These are phyloP conservation scores for Elongisporangium prolatum DNA, from an alignment of 352 stramenopile genomes.

Conservation along the genomic window DNA sequence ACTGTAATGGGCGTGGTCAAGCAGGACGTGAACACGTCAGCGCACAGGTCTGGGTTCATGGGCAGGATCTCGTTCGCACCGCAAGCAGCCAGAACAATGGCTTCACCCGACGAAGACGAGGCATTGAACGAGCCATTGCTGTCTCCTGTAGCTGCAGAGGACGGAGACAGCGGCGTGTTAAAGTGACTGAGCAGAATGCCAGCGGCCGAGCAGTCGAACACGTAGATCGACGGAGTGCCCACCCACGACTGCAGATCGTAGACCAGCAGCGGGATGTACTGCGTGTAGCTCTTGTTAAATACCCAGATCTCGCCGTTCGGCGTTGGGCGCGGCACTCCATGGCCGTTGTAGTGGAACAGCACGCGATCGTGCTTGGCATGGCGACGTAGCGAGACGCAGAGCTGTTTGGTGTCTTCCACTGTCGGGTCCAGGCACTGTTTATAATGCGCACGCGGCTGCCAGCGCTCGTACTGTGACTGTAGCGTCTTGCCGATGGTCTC, in stretches of 20 bases:
- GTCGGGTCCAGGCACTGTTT: constrained; percentile 95
- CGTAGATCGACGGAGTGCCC: constrained; percentile 92
- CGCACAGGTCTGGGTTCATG: constrained; percentile 95
- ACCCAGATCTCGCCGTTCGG: constrained; percentile 99
- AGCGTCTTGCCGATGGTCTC: constrained; percentile 95
- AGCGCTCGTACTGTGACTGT: constrained; percentile 95
- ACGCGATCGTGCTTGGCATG: constrained; percentile 93
- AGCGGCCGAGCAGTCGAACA: constrained; percentile 97
- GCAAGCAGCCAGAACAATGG: constrained; percentile 96
- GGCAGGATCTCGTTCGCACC: constrained; percentile 93
- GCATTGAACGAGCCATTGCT: constrained; percentile 9
- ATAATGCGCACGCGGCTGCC: constrained; percentile 94
- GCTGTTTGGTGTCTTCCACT: constrained; percentile 92
- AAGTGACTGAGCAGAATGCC: constrained; percentile 96
- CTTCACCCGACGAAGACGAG: constrained; percentile 61
- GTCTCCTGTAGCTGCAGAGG: constrained; percentile 13
- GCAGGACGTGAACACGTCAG: constrained; percentile 99
- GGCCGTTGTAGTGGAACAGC: constrained; percentile 99
- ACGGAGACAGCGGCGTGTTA: constrained; percentile 21
- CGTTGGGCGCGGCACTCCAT: constrained; percentile 97
- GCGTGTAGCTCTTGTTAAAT: constrained; percentile 99
- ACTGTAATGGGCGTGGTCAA: constrained; percentile 99
- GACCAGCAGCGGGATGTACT: constrained; percentile 98
- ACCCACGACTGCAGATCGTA: constrained; percentile 95
- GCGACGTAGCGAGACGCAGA: constrained; percentile 91